Evolutionary conservation across 805 yeast genomes (phyloP).

Genomic region (Blastobotrys peoriensis): DNA sequence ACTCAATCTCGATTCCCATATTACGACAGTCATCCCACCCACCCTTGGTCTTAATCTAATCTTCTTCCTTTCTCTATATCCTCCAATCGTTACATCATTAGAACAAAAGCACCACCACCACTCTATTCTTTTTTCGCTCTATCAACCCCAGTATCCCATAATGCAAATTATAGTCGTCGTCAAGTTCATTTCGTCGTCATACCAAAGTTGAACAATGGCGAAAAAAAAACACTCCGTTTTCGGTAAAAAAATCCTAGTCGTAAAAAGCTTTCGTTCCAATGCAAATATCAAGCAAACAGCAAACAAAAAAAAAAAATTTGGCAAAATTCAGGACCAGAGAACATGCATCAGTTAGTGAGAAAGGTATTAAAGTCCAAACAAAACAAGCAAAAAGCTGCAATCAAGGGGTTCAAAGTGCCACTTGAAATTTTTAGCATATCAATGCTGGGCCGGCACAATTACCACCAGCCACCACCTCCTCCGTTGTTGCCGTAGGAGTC

Average conservation of each 20-base stretch:
- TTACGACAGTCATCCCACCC: too few relatives aligned
- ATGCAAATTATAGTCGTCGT: not conserved
- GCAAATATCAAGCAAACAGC: not conserved
- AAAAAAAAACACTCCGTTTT: not conserved
- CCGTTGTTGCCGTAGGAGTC: conserved; percentile 22
- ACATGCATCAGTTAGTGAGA: not conserved
- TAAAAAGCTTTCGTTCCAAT: not conserved
- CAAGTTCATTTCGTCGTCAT: not conserved
- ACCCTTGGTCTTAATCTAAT: too few relatives aligned
- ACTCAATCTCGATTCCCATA: too few relatives aligned
- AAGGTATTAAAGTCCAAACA: not conserved
- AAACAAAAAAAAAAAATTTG: not conserved
- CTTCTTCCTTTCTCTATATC: conserved; percentile 3
- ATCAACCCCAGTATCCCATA: not conserved
- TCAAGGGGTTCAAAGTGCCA: too few relatives aligned
- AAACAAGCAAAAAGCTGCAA: conserved; percentile 4
- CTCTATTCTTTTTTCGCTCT: not conserved
- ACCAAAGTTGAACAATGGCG: not conserved
- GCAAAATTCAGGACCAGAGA: not conserved
- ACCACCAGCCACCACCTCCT: conserved; percentile 22
- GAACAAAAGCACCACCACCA: not conserved
- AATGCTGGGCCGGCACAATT: conserved; percentile 3
- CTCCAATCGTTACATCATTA: not conserved
- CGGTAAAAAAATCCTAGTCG: not conserved
- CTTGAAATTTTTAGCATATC: too few relatives aligned